Evolutionary conservation across 2,329 filamentous ascomycete species (phyloP), one percentile per base, ranked within the genome.

Genomic region (Thermoascus crustaceus): DNA sequence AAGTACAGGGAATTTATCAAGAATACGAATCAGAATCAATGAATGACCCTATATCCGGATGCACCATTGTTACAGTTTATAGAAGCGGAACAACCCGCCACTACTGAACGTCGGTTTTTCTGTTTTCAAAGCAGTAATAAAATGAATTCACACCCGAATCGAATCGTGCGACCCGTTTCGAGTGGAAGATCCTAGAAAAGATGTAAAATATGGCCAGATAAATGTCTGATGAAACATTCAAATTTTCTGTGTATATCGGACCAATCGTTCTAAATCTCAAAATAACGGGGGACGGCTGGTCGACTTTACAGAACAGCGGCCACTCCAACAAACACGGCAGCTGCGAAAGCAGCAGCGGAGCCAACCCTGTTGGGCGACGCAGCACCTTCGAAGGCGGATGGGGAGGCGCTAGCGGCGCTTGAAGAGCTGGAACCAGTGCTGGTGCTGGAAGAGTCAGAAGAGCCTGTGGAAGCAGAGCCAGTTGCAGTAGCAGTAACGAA

Each of bases 271-370:
- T 11, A 13, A 10, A 14, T 14, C 16, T 30, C 10, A 17, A 27
- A 16, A 34, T 26, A 29, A 22, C 3, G 13, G 22, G 7, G 22
- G 10, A 34, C 7, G 21, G 16, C n/a, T 7, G 16, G 16, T 10
- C 11, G 20, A 30, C 2, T 30, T 55, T 50, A 65, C 44, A 66
- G 46, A 20, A 58, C 50, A 29, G 57, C 59, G 13, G 58, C 59
- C 27, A 63, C 55, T 25, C 62, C 63, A 21, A 63, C 47, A 39
- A 65, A 60, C n/a, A 63, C 53, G 25, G 59, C 60, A 27, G 61
- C 57, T 31, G 54, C 58, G 34, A 64, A 55, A 5, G 56, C 55
- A 30, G 54, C 55, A 20, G 55, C 50, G 21, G 60, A 59, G 30
- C 58, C 50, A 21, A 59, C 54, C 21, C 55, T 52, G 38, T 54